A percentile compares a stretch with the other conserved stretches of the same genome.
phyloP scores from a whole-genome alignment of 2,329 filamentous ascomycete genomes.

The Fonsecaea pugnacius region DNA sequence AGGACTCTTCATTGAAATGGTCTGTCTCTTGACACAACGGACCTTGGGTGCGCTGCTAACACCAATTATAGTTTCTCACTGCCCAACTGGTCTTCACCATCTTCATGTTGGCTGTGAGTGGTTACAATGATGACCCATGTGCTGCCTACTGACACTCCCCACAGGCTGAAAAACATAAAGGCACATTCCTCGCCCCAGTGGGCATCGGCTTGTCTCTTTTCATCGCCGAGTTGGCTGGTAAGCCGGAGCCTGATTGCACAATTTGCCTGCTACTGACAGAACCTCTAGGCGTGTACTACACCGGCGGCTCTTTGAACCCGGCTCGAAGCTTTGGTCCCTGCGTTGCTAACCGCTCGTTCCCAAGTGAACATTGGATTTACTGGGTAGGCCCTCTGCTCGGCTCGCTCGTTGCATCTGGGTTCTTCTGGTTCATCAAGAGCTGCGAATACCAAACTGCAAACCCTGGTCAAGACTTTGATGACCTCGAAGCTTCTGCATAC shows the following conservation, averaged over 20 bases:
- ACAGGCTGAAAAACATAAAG: constrained; percentile 67
- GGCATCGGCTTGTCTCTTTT: constrained; percentile 74
- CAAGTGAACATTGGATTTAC: constrained; percentile 54
- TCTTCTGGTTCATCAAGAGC: constrained; percentile 55
- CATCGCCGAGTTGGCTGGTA: constrained; percentile 59
- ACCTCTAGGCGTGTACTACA: constrained; percentile 51
- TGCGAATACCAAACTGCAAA: constrained; percentile 52
- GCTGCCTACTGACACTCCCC: constrained; percentile 1
- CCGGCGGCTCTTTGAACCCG: constrained; percentile 55
- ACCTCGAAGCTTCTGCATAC: constrained; percentile 37
- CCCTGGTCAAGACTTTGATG: constrained; percentile 58
- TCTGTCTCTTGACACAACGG: constrained; percentile 1
- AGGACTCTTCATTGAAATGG: constrained; percentile 68
- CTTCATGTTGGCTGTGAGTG: constrained; percentile 66
- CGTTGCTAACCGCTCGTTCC: constrained; percentile 51
- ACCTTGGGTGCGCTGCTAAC: not conserved
- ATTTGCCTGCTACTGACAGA: not conserved
- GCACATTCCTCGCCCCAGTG: constrained; percentile 71
- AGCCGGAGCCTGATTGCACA: not conserved
- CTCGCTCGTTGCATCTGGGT: constrained; percentile 53
- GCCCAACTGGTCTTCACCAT: constrained; percentile 67
- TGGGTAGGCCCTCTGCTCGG: constrained; percentile 55
- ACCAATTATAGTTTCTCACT: constrained; percentile 57
- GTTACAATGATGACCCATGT: not conserved
- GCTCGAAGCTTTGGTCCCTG: constrained; percentile 55